Percentiles rank a stretch among this genome's conserved stretches.
These are phyloP conservation scores for Ophiocordyceps australis DNA, from an alignment of 2,329 filamentous ascomycete genomes.

Conservation along the genomic window DNA sequence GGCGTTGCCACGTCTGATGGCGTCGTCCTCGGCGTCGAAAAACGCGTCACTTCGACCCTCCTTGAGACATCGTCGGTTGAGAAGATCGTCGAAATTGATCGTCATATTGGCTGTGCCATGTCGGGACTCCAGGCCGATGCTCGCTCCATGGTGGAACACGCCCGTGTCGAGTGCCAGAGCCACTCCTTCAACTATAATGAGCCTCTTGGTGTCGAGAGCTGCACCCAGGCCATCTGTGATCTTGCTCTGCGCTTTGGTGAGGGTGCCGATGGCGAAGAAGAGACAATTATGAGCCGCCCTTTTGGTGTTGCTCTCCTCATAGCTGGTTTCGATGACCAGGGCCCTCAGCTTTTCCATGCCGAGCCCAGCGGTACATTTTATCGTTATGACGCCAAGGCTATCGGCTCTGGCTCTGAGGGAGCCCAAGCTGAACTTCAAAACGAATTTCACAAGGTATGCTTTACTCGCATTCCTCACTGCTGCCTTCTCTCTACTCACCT, in stretches of 20 bases:
- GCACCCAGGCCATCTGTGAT: conserved; percentile 97
- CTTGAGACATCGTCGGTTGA: conserved; percentile 96
- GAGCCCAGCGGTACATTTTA: conserved; percentile 98
- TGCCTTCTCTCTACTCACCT: background rate
- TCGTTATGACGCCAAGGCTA: conserved; percentile 96
- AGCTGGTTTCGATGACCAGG: conserved; percentile 93
- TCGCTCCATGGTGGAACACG: conserved; percentile 94
- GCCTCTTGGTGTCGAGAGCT: conserved; percentile 86
- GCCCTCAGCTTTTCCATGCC: conserved; percentile 91
- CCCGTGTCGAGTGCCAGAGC: conserved; percentile 90
- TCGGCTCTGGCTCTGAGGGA: conserved; percentile 91
- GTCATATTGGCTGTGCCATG: conserved; percentile 98
- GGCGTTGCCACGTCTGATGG: conserved; percentile 91
- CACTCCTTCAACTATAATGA: conserved; percentile 98
- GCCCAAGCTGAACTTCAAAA: conserved; percentile 97
- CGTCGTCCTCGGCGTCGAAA: conserved; percentile 93
- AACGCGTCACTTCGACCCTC: conserved; percentile 93
- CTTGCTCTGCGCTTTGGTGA: conserved; percentile 91
- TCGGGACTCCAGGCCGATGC: conserved; percentile 94
- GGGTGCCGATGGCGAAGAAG: conserved; percentile 91
- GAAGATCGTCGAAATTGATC: conserved; percentile 99
- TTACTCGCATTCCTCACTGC: background rate
- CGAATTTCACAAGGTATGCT: conserved; percentile 79
- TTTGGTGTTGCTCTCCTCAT: conserved; percentile 95
- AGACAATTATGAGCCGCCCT: conserved; percentile 95